phyloP scores from a whole-genome alignment of 371 early-diverging fungal genomes.

The Rhizomucor pusillus region DNA sequence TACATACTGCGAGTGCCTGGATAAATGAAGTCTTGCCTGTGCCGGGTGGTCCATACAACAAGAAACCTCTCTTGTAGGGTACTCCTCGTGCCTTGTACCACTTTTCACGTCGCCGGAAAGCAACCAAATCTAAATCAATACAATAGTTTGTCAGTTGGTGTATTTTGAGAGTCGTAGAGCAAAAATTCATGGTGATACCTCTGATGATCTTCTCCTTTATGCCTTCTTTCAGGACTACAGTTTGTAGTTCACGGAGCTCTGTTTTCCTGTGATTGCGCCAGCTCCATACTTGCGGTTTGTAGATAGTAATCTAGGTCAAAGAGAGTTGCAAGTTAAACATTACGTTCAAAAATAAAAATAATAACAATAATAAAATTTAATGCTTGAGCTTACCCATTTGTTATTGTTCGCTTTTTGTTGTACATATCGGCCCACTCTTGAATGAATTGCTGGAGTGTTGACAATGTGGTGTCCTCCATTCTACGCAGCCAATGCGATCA shows the following conservation, averaged over 20 bases:
- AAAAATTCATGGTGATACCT: constrained; percentile 1
- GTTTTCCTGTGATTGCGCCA: constrained; percentile 12
- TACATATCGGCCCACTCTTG: constrained; percentile 34
- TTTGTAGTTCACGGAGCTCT: constrained; percentile 26
- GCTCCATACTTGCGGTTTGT: constrained; percentile 4
- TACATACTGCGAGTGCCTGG: constrained; percentile 64
- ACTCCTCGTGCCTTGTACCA: constrained; percentile 87
- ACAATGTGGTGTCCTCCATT: constrained; percentile 21
- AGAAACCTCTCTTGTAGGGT: constrained; percentile 69
- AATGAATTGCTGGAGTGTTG: constrained; percentile 21
- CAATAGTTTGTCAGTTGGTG: too few species aligned
- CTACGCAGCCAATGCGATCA: constrained; percentile 8
- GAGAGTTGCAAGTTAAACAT: neutral
- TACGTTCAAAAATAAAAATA: neutral
- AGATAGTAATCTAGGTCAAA: constrained; percentile 12
- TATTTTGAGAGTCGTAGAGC: too few species aligned
- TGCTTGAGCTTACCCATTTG: constrained; percentile 6
- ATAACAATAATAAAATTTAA: too few species aligned
- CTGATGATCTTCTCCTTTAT: constrained; percentile 29
- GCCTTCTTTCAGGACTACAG: constrained; percentile 30
- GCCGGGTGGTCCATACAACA: constrained; percentile 63
- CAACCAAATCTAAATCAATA: constrained; percentile 18
- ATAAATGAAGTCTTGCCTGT: constrained; percentile 67
- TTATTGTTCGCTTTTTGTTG: constrained; percentile 16
- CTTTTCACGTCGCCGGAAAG: constrained; percentile 21